Base-by-base conservation (phyloP, 345 rosid genomes). In the Euphorbia peplus region DNA sequence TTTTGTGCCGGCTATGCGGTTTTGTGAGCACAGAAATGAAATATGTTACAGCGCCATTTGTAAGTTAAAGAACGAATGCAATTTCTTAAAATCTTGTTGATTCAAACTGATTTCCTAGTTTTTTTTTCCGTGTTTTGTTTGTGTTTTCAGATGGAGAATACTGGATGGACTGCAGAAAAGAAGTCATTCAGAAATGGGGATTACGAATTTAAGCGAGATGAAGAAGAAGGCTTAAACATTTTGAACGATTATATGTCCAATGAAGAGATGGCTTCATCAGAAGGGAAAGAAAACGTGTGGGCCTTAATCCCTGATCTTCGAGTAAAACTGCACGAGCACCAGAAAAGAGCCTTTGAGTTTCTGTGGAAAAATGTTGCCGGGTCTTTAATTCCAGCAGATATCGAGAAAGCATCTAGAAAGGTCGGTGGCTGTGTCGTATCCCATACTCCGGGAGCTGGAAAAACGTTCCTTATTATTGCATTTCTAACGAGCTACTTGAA, bases 381-480 rank as follows among this genome's bases (percentile, higher is more conserved):
- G 53, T 88, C 95, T 48, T 50, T 87, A 64, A 82, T 77, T 15
- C 97, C 97, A 2, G 70, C 85, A 19, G 71, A 29, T 2, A 95
- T 88, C 90, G 82, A 83, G 37, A 70, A 78, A 11, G 28, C 80
- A 64, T 78, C 89, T 4, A 85, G 75, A 63, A 83, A 75, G 15
- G 77, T 78, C 4, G 99, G 97, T 50, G 97, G 99, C 26, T 95
- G 99, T 77, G 99, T 88, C 6, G 72, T 95, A 46, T 95, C 97
- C 71, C 97, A 95, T 81, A 66, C 99, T 32, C 97, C 99, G 2
- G 99, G 97, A 58, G 93, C 97, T 30, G 99, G 99, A 30, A 95
- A 93, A 77, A 88, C 93, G 12, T 87, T 93, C 69, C 93, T 93
- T 53, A 86, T 90, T 56, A 93, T 93, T 46, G 97, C 97, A 24